A percentile compares a stretch with the other conserved stretches of the same genome.
These are phyloP conservation scores for Colletotrichum euphorbiae DNA, from an alignment of 2,329 filamentous ascomycete species.

Conservation along the genomic window DNA sequence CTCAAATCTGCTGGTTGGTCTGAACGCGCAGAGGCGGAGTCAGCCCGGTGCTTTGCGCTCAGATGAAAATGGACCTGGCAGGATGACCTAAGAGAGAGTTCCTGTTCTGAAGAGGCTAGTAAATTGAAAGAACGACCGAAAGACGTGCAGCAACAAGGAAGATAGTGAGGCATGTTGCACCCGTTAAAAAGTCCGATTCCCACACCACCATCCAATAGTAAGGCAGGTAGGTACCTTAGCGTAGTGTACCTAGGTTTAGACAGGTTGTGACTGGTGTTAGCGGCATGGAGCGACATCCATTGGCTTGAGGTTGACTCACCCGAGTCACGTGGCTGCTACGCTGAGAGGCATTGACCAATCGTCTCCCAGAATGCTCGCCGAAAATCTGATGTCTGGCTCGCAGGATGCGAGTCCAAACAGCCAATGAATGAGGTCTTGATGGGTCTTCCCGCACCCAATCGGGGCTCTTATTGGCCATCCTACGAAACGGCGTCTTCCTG, in stretches of 20 bases:
- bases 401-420: constrained; percentile 40
- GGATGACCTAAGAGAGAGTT: too few relatives aligned
- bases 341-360: constrained; percentile 49
- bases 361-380: constrained; percentile 48
- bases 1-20: too few relatives aligned
- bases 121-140: too few relatives aligned
- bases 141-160: too few relatives aligned
- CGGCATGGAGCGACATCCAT: constrained; percentile 11
- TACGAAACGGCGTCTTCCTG: neutral
- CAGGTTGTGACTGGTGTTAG: neutral
- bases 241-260: neutral
- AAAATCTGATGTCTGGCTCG: constrained; percentile 47
- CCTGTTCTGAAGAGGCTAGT: too few relatives aligned
- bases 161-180: too few relatives aligned
- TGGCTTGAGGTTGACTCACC: constrained; percentile 42
- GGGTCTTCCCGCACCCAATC: neutral
- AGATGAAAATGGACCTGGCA: too few relatives aligned
- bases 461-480: constrained; percentile 45
- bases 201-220: neutral
- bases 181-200: neutral
- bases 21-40: too few relatives aligned
- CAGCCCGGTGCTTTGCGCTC: too few relatives aligned
- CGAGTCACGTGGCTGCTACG: constrained; percentile 37
- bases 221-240: too few relatives aligned
- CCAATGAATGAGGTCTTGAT: constrained; percentile 45